Conservation (phyloP, 805 yeast genomes). For the Yamadazyma olivae region DNA sequence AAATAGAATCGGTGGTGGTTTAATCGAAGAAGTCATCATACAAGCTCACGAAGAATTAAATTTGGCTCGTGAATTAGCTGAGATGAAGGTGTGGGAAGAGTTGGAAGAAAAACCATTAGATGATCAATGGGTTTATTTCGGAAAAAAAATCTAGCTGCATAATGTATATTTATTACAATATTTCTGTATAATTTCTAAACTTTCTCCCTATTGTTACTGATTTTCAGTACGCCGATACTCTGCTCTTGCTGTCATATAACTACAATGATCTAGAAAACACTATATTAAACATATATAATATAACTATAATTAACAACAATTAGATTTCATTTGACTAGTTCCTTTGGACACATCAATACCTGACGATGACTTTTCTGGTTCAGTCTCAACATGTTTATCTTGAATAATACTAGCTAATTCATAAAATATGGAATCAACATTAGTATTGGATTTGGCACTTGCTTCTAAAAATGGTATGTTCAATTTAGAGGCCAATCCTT, state of each 20-base stretch:
- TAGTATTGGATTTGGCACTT: slow-evolving; percentile 88
- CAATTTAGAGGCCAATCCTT: slow-evolving; percentile 78
- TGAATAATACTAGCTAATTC: slow-evolving; percentile 83
- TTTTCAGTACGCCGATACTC: too few relatives aligned
- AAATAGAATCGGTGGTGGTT: slow-evolving; percentile 72
- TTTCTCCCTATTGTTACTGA: too few relatives aligned
- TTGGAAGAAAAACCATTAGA: slow-evolving; percentile 74
- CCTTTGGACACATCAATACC: slow-evolving; percentile 40
- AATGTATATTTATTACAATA: too few relatives aligned
- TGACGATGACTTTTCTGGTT: slow-evolving; percentile 18
- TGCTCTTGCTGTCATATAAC: too few relatives aligned
- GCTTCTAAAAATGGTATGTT: slow-evolving; percentile 93
- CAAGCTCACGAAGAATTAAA: slow-evolving; percentile 81
- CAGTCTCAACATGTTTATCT: slow-evolving; percentile 61
- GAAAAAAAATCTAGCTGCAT: slow-evolving; percentile 48
- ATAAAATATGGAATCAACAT: slow-evolving; percentile 89
- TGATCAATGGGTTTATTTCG: slow-evolving; percentile 84
- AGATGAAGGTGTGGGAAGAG: slow-evolving; percentile 74
- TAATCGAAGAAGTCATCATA: slow-evolving; percentile 76
- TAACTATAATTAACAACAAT: slow-evolving; percentile 31
- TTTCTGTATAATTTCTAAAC: too few relatives aligned
- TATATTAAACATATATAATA: neutral
- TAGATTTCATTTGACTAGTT: slow-evolving; percentile 23
- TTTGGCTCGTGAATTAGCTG: slow-evolving; percentile 64
- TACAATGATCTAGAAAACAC: too few relatives aligned